Evolutionary conservation across 2,329 filamentous ascomycete species (phyloP).

Genomic region (Fusarium brachygibbosum): DNA sequence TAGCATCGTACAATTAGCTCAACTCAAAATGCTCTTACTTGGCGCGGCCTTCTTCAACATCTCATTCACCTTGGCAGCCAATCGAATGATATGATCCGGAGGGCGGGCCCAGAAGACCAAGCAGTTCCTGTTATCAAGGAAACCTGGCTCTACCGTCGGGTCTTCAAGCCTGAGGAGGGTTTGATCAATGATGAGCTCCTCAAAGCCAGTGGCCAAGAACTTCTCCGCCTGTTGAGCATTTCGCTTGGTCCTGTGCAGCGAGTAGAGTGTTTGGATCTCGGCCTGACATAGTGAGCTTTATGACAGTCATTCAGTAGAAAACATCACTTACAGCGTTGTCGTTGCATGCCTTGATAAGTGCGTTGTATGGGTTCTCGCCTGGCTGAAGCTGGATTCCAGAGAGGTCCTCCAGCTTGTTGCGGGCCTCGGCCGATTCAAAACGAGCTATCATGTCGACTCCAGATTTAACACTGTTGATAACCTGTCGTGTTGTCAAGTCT

Average conservation of each 20-base stretch:
- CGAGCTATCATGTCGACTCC: constrained; percentile 30
- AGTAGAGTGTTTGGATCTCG: constrained; percentile 79
- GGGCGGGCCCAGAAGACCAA: constrained; percentile 91
- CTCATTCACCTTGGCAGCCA: constrained; percentile 78
- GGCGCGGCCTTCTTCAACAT: constrained; percentile 75
- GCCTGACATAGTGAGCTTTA: constrained; percentile 58
- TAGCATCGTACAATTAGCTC: background rate
- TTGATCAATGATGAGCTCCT: constrained; percentile 80
- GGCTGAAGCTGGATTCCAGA: constrained; percentile 64
- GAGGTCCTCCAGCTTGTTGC: constrained; percentile 67
- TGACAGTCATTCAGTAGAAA: background rate
- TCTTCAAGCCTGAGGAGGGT: constrained; percentile 79
- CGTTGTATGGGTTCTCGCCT: constrained; percentile 81
- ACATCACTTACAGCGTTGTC: constrained; percentile 71
- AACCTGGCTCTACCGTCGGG: constrained; percentile 74
- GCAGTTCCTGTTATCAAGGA: constrained; percentile 82
- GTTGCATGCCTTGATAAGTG: constrained; percentile 76
- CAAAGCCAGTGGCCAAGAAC: constrained; percentile 77
- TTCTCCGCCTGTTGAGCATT: constrained; percentile 82
- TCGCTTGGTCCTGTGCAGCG: constrained; percentile 78
- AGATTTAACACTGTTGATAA: background rate
- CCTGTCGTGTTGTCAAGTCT: background rate
- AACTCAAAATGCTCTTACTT: constrained; percentile 65
- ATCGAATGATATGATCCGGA: constrained; percentile 74
- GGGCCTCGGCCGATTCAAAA: constrained; percentile 53